Conservation (phyloP, 2,329 filamentous ascomycete species). For the Penicillium sp. region DNA sequence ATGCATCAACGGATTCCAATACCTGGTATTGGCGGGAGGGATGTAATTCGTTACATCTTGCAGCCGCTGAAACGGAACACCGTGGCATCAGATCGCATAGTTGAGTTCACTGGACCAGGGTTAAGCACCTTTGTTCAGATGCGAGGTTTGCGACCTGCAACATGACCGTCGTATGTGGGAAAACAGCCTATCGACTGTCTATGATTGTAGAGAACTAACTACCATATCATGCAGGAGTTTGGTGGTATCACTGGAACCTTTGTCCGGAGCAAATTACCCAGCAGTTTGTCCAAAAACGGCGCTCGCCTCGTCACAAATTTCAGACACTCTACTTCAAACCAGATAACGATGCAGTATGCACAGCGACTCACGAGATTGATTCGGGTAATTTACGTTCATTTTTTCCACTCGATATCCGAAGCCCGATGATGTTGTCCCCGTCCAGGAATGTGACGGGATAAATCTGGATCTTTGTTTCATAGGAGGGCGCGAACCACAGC, state of each 20-base stretch:
- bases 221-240: conserved; percentile 32
- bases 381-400: conserved; percentile 39
- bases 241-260: conserved; percentile 47
- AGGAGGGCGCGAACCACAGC: conserved; percentile 50
- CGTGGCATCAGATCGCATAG: conserved; percentile 46
- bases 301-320: conserved; percentile 34
- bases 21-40: conserved; percentile 48
- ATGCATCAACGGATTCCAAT: conserved; percentile 34
- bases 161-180: conserved; percentile 41
- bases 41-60: conserved; percentile 49
- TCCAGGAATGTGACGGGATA: conserved; percentile 35
- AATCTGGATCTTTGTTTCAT: conserved; percentile 48
- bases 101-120: conserved; percentile 49
- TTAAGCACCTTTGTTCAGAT: conserved; percentile 42
- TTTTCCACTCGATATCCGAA: conserved; percentile 44
- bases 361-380: conserved; percentile 40
- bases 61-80: conserved; percentile 49
- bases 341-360: conserved; percentile 43
- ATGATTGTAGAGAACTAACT: too few relatives aligned
- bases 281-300: conserved; percentile 37
- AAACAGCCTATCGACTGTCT: too few relatives aligned
- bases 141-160: conserved; percentile 51
- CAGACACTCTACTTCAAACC: conserved; percentile 41
- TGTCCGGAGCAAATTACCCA: conserved; percentile 40
- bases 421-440: conserved; percentile 48